A percentile compares a stretch with the other conserved stretches of the same genome.
phyloP scores from a whole-genome alignment of 208 protist species.

The Wallacemonas sp. region DNA sequence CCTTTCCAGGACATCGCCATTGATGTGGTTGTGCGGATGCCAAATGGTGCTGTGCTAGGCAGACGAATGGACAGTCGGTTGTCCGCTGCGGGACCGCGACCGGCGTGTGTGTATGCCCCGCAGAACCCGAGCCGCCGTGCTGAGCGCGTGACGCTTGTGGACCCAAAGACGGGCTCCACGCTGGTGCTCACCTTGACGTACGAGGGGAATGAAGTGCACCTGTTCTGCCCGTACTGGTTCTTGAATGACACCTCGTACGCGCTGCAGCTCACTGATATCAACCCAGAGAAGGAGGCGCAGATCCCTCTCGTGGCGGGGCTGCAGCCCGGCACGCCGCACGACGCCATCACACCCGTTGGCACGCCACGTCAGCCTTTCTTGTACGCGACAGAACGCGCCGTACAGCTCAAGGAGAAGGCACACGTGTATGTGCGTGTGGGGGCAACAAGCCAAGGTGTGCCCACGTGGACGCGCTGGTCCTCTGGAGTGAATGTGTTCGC shows the following conservation, averaged over 20 bases:
- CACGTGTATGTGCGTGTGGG: constrained; percentile 34
- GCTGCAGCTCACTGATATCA: constrained; percentile 49
- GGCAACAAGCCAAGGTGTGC: background rate
- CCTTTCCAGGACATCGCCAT: constrained; percentile 65
- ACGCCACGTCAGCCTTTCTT: constrained; percentile 24
- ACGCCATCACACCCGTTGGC: background rate
- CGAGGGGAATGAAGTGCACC: constrained; percentile 26
- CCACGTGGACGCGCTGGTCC: constrained; percentile 58
- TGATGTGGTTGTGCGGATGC: constrained; percentile 45
- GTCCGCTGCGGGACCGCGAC: constrained; percentile 3
- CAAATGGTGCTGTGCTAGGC: constrained; percentile 47
- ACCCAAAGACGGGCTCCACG: constrained; percentile 30
- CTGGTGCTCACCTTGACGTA: constrained; percentile 56
- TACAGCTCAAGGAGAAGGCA: constrained; percentile 31
- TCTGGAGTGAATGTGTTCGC: constrained; percentile 15
- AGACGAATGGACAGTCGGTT: background rate
- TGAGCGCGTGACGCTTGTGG: constrained; percentile 27
- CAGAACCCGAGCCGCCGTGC: constrained; percentile 16
- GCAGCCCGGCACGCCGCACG: background rate
- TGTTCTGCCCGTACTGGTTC: constrained; percentile 68
- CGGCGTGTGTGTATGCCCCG: constrained; percentile 36
- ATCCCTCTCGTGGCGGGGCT: background rate
- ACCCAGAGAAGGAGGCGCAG: constrained; percentile 17
- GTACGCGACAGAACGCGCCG: constrained; percentile 41
- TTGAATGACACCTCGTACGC: constrained; percentile 51